phyloP scores from a whole-genome alignment of 2,329 filamentous ascomycete species.

The Colletotrichum aenigma region DNA sequence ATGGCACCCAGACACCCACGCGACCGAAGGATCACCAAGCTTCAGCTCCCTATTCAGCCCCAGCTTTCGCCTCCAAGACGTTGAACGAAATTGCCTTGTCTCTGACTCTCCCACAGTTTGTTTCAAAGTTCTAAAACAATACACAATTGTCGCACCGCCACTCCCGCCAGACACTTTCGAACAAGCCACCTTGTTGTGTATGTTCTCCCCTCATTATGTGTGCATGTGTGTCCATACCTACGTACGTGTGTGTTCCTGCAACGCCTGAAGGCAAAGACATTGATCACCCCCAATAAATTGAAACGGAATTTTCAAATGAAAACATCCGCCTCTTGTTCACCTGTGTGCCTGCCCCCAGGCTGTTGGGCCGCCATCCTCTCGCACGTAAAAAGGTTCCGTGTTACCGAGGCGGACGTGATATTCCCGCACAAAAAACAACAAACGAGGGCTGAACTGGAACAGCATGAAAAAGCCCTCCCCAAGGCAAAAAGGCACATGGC shows the following conservation, averaged over 20 bases:
- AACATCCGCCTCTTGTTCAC: background rate
- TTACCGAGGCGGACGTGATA: background rate
- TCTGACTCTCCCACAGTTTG: background rate
- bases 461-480: background rate
- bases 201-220: background rate
- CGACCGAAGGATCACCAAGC: background rate
- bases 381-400: background rate
- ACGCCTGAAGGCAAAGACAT: background rate
- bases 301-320: background rate
- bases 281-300: background rate
- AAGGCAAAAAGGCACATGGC: background rate
- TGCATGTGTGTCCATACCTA: background rate
- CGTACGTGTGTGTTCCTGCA: background rate
- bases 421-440: background rate
- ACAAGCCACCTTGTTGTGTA: background rate
- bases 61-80: background rate
- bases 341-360: background rate
- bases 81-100: background rate
- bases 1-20: background rate
- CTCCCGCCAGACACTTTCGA: background rate
- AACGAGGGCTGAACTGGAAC: background rate
- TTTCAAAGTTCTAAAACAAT: background rate
- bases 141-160: slow-evolving; percentile 11
- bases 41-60: background rate
- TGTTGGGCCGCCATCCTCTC: background rate